Base-by-base conservation (phyloP, 2,329 filamentous ascomycete species). In the Gnomoniopsis sp. region DNA sequence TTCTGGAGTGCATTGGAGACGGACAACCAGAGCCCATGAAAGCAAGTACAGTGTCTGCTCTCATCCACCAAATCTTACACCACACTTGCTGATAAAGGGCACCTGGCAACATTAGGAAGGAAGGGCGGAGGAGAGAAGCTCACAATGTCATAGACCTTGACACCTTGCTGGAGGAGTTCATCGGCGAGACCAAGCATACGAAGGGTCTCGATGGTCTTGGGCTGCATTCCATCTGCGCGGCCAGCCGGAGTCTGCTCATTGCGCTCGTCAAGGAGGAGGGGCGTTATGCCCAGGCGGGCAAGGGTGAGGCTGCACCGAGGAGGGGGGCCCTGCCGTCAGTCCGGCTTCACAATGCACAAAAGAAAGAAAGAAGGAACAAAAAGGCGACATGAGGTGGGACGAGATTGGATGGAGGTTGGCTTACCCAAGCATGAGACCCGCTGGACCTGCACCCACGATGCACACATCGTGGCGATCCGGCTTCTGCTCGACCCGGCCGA, bases 161-260 rank as follows among this genome's bases (percentile, higher is more conserved):
- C 86, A 38, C 84, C 86, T 65, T 83, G 80, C 58, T 80, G 80
- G 41, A 89, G 71, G 23, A 89, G 70, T 2, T 80, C 74, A 59
- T 89, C 85, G 17, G 82, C 84, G n/a, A 89, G 72, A 22, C 85
- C 77, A 73, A 89, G 81, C 71, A 89, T 86, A 62, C 82, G 80
- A 64, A 89, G 79, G 0, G 87, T 90, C 72, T 90, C 87, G 65
- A 90, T 88, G 1, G 86, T 87, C 72, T 89, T 89, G 50, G 87
- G 87, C 66, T 90, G 87, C 50, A 90, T 75, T 41, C 87, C 87
- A 70, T 90, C 87, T 59, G 86, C 86, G 67, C 76, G 78, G 64
- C 88, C 88, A 10, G 86, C 87, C 6, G 83, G 78, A 1, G 89
- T 92, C 66, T 84, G 84, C 65, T 88, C 83, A 36, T 82, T 76